Evolutionary conservation across 73 alveolate genomes (phyloP).

Genomic region (Uronychia binucleata): DNA sequence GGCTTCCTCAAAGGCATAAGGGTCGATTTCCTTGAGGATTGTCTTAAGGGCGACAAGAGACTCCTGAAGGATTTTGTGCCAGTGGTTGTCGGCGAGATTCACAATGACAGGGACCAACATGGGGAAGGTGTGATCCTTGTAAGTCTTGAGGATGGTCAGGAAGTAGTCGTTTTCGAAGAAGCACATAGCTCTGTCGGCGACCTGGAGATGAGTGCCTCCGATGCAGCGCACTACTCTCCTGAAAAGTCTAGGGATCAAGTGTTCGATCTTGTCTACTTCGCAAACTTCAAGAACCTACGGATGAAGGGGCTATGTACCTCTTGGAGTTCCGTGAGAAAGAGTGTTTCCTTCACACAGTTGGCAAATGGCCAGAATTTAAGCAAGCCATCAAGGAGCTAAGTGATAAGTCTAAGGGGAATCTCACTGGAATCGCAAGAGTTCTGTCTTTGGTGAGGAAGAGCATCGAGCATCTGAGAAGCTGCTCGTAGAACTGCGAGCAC

Average conservation of each 20-base stretch:
- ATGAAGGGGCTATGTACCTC: conserved; percentile 54
- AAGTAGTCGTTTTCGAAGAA: conserved; percentile 89
- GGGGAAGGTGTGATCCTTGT: conserved; percentile 85
- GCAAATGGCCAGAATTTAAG: conserved; percentile 96
- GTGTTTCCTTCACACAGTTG: conserved; percentile 93
- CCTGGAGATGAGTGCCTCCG: conserved; percentile 89
- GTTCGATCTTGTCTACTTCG: conserved; percentile 84
- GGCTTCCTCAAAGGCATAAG: conserved; percentile 85
- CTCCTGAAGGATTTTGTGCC: conserved; percentile 89
- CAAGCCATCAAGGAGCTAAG: conserved; percentile 77
- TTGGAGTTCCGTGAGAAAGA: conserved; percentile 85
- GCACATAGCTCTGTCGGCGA: conserved; percentile 94
- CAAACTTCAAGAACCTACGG: conserved; percentile 74
- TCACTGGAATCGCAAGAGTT: conserved; percentile 64
- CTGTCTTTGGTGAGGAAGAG: conserved; percentile 81
- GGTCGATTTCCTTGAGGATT: conserved; percentile 85
- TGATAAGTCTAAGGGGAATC: too few relatives aligned
- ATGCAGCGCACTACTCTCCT: conserved; percentile 87
- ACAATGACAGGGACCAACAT: conserved; percentile 85
- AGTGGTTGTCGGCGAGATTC: conserved; percentile 85
- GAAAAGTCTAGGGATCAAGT: conserved; percentile 79
- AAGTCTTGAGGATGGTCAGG: conserved; percentile 75
- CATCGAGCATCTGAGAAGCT: conserved; percentile 91
- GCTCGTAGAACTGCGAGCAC: conserved; percentile 87
- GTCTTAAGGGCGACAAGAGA: conserved; percentile 81